These are phyloP conservation scores for Hypomontagnella monticulosa DNA, from an alignment of 495 filamentous ascomycete species.

Conservation along the genomic window DNA sequence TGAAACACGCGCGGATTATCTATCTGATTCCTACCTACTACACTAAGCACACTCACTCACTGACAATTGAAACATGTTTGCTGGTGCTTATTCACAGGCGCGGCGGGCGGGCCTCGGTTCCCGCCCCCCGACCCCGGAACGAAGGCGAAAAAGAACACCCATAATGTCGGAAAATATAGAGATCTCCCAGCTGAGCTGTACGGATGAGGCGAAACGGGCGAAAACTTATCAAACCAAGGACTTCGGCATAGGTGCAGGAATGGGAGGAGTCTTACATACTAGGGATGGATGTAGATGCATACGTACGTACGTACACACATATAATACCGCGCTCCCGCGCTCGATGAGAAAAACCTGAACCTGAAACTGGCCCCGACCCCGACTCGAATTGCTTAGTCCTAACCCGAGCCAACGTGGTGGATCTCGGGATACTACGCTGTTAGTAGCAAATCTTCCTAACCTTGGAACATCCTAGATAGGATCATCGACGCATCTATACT, in stretches of 20 bases:
- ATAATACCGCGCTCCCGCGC: background rate
- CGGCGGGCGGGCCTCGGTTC: too few species aligned
- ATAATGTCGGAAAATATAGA: too few species aligned
- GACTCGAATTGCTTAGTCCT: background rate
- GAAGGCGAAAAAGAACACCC: background rate
- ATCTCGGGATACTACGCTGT: conserved; percentile 30
- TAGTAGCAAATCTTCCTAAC: background rate
- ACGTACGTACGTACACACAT: background rate
- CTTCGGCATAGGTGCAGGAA: background rate
- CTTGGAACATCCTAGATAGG: background rate
- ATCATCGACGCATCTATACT: background rate
- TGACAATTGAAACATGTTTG: too few species aligned
- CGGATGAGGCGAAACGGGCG: background rate
- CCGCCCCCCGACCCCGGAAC: background rate
- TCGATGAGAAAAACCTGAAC: background rate
- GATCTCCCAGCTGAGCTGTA: conserved; percentile 10
- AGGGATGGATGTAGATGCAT: background rate
- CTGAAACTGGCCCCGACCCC: background rate
- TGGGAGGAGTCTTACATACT: conserved; percentile 2
- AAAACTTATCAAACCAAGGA: background rate
- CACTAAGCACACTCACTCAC: too few species aligned
- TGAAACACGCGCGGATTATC: conserved; percentile 7
- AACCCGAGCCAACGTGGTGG: conserved; percentile 12
- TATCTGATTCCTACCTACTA: too few species aligned
- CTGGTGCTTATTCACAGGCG: too few species aligned